Conservation (phyloP, 352 stramenopile genomes). For the Globisporangium camurandrum region DNA sequence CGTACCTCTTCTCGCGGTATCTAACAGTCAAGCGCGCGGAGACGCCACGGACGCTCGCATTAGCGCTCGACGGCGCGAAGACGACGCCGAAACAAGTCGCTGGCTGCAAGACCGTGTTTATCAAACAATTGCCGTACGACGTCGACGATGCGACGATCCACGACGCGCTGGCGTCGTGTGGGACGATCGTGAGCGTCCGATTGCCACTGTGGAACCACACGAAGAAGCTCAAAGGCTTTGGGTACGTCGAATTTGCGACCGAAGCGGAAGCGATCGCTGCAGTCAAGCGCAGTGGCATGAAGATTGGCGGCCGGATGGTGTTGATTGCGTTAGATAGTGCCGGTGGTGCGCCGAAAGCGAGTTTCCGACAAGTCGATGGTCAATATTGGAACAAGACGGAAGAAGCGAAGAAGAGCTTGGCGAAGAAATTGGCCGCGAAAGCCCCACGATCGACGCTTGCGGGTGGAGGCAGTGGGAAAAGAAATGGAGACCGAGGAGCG, state of each 20-base stretch:
- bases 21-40: constrained; percentile 83
- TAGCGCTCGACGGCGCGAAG: constrained; percentile 62
- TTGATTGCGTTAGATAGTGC: constrained; percentile 90
- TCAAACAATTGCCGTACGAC: constrained; percentile 94
- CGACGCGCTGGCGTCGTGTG: constrained; percentile 78
- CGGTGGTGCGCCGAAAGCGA: constrained; percentile 88
- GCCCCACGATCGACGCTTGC: no score
- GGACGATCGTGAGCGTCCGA: constrained; percentile 89
- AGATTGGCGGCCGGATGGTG: constrained; percentile 84
- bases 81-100: constrained; percentile 60
- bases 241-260: constrained; percentile 88
- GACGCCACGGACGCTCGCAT: constrained; percentile 59
- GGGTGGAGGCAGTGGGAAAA: no score
- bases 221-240: constrained; percentile 95
- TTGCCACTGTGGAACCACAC: constrained; percentile 92
- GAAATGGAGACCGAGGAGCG: no score
- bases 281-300: constrained; percentile 75
- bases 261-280: constrained; percentile 67
- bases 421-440: constrained; percentile 66
- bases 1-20: constrained; percentile 87
- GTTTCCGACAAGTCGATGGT: constrained; percentile 81
- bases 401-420: constrained; percentile 73
- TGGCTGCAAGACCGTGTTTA: constrained; percentile 90
- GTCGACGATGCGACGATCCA: constrained; percentile 81
- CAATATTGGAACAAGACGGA: constrained; percentile 87